These are phyloP conservation scores for Penicillium paxilli DNA, from an alignment of 495 filamentous ascomycete genomes.

Conservation along the genomic window DNA sequence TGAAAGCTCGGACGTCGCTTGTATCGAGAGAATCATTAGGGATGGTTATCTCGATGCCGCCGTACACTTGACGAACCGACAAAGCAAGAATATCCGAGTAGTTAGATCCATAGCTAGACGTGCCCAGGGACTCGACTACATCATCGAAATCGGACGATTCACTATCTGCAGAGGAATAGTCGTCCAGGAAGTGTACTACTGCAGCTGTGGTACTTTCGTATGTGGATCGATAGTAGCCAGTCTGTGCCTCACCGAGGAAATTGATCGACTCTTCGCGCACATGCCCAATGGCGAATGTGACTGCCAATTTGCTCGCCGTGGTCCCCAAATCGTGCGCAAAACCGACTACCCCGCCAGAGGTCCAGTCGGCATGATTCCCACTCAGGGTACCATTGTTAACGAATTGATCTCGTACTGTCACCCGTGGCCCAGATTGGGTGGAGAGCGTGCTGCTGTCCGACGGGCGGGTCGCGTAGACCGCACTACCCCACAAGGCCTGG, in stretches of 20 bases:
- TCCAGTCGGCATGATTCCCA: slow-evolving; percentile 23
- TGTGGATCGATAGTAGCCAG: slow-evolving; percentile 37
- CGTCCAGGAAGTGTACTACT: slow-evolving; percentile 38
- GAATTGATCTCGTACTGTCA: slow-evolving; percentile 28
- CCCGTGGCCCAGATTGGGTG: slow-evolving; percentile 23
- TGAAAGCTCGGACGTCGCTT: slow-evolving; percentile 36
- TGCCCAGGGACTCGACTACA: slow-evolving; percentile 20
- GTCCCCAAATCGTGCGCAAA: slow-evolving; percentile 40
- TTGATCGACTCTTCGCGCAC: slow-evolving; percentile 38
- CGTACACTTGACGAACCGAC: slow-evolving; percentile 42
- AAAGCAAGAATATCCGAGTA: slow-evolving; percentile 46
- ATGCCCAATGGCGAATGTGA: slow-evolving; percentile 47
- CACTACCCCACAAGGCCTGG: slow-evolving; percentile 42
- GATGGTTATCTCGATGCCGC: slow-evolving; percentile 43
- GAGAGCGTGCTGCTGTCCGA: slow-evolving; percentile 19
- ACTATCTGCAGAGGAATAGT: slow-evolving; percentile 35
- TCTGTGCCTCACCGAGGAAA: slow-evolving; percentile 39
- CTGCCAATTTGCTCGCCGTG: slow-evolving; percentile 18
- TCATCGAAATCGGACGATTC: slow-evolving; percentile 32
- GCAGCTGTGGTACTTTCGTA: slow-evolving; percentile 24
- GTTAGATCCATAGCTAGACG: slow-evolving; percentile 31
- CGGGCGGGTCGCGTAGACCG: slow-evolving; percentile 38
- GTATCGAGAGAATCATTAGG: slow-evolving; percentile 39
- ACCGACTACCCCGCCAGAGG: slow-evolving; percentile 29
- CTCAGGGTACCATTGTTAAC: slow-evolving; percentile 28